Evolutionary conservation across 139 green algal genomes (phyloP).

Genomic region (Tetradesmus lagerheimii): DNA sequence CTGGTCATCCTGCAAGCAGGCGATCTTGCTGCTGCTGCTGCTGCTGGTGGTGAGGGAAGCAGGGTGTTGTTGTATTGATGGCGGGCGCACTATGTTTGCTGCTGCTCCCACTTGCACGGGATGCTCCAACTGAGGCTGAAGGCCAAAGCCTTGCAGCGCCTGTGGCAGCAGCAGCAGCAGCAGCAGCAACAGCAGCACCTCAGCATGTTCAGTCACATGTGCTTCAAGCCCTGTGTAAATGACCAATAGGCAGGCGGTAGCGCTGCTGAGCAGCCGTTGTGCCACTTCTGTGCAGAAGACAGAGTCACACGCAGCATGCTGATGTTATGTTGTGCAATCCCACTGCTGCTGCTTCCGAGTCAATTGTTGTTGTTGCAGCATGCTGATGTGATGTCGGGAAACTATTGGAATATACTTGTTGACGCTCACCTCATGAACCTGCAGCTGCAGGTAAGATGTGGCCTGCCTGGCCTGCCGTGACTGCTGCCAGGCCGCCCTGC

Average conservation of each 20-base stretch:
- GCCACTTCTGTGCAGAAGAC: background rate
- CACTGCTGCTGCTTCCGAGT: no score
- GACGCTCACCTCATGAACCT: background rate
- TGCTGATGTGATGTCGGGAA: no score
- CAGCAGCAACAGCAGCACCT: background rate
- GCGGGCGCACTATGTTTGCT: no score
- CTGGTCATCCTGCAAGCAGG: background rate
- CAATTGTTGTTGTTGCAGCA: no score
- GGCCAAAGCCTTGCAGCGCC: background rate
- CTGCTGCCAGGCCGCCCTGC: background rate
- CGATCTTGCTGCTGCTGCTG: background rate
- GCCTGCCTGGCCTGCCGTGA: background rate
- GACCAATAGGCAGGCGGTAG: no score
- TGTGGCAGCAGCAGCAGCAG: background rate
- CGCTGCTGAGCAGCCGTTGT: no score
- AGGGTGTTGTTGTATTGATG: no score
- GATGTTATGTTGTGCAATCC: background rate
- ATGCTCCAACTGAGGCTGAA: background rate
- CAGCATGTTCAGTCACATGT: no score
- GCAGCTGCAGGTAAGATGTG: conserved; percentile 22
- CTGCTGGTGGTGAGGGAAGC: background rate
- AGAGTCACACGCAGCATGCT: background rate
- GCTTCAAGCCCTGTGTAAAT: no score
- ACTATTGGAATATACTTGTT: no score
- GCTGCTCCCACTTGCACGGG: background rate